Evolutionary conservation across 2,329 filamentous ascomycete genomes (phyloP).

Genomic region (Colletotrichum melonis): DNA sequence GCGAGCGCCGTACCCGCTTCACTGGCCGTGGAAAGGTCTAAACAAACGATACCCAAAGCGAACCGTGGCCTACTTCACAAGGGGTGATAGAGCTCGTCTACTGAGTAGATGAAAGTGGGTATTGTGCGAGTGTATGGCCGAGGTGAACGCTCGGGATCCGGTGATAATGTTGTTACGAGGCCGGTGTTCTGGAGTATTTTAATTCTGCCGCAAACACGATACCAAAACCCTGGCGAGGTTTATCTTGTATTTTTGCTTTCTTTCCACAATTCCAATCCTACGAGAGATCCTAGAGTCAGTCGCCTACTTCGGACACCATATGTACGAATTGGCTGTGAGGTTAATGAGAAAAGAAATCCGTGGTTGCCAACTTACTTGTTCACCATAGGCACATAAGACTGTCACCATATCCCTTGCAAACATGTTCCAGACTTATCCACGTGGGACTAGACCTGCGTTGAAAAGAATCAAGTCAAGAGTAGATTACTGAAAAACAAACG

Average conservation of each 20-base stretch:
- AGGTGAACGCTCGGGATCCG: background rate
- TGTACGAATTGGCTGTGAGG: background rate
- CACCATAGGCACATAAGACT: background rate
- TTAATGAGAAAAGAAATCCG: background rate
- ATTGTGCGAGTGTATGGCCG: background rate
- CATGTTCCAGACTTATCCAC: background rate
- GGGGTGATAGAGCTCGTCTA: background rate
- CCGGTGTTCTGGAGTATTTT: background rate
- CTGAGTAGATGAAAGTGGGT: background rate
- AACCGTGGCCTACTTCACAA: conserved; percentile 9
- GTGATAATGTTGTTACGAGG: background rate
- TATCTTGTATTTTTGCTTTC: background rate
- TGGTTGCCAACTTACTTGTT: background rate
- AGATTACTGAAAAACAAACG: background rate
- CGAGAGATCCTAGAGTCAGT: background rate
- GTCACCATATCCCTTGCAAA: background rate
- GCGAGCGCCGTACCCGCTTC: conserved; percentile 64
- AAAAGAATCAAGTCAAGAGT: background rate
- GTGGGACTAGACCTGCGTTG: background rate
- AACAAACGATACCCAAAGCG: conserved; percentile 16
- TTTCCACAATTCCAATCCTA: background rate
- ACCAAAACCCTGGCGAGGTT: conserved; percentile 10
- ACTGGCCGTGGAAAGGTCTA: conserved; percentile 69
- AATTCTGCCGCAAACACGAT: conserved; percentile 7
- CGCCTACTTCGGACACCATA: background rate